phyloP scores from a whole-genome alignment of 139 green algal species.

The Axilococcus clingmanii region DNA sequence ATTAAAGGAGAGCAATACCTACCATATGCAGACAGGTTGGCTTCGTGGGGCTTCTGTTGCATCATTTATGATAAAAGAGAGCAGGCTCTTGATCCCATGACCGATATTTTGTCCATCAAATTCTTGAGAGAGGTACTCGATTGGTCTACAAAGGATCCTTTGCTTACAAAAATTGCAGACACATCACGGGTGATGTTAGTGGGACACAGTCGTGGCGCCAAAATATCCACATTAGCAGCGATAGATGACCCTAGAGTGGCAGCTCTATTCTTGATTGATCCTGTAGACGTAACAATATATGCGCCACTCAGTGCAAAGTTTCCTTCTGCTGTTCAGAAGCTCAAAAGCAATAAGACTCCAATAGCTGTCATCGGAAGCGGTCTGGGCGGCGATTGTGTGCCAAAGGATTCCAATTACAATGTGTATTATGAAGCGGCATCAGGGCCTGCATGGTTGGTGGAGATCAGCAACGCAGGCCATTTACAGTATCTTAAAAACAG shows the following conservation, averaged over 20 bases:
- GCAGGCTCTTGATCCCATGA: conserved; percentile 43
- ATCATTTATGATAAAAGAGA: conserved; percentile 55
- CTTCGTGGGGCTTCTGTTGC: conserved; percentile 33
- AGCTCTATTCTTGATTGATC: conserved; percentile 74
- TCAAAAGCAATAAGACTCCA: conserved; percentile 24
- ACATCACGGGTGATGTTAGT: conserved; percentile 36
- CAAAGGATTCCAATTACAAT: conserved; percentile 45
- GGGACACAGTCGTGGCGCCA: conserved; percentile 60
- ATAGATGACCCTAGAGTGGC: conserved; percentile 45
- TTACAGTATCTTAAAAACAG: conserved; percentile 64
- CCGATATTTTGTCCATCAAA: conserved; percentile 55
- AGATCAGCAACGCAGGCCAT: conserved; percentile 47
- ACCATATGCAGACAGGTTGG: conserved; percentile 43
- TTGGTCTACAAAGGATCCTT: conserved; percentile 48
- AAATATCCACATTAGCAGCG: conserved; percentile 68
- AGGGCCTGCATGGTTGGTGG: conserved; percentile 41
- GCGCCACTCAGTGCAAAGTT: conserved; percentile 23
- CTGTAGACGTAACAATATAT: conserved; percentile 81
- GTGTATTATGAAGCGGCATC: conserved; percentile 48
- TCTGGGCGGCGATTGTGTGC: conserved; percentile 59
- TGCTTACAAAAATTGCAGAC: conserved; percentile 46
- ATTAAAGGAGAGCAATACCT: conserved; percentile 54
- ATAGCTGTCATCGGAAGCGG: conserved; percentile 53
- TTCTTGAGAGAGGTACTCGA: conserved; percentile 56
- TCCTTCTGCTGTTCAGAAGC: conserved; percentile 49